Evolutionary conservation across 106 monocot genomes (phyloP).

Genomic region (Dactylorhiza incarnata): DNA sequence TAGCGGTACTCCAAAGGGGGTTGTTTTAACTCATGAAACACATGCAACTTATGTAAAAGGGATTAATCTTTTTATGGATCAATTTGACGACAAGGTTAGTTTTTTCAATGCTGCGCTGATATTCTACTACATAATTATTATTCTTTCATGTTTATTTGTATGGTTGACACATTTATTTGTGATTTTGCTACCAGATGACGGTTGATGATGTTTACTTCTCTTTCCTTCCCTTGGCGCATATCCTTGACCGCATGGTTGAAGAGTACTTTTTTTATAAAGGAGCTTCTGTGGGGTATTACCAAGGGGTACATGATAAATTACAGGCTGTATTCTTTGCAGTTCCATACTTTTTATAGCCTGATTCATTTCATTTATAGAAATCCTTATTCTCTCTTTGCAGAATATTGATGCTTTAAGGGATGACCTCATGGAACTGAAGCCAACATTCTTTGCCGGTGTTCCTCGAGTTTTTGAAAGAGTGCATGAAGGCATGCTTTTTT

Average conservation of each 20-base stretch:
- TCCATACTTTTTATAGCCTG: not conserved
- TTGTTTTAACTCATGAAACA: constrained; percentile 72
- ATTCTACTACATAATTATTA: not conserved
- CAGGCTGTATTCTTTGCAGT: not conserved
- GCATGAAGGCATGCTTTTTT: constrained; percentile 49
- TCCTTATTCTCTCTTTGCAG: constrained; percentile 17
- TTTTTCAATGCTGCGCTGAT: not conserved
- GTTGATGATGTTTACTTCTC: constrained; percentile 80
- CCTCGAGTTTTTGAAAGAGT: constrained; percentile 93
- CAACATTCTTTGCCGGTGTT: constrained; percentile 81
- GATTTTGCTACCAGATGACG: constrained; percentile 57
- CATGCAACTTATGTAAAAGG: constrained; percentile 55
- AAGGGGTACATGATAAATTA: constrained; percentile 49
- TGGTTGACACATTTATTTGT: not conserved
- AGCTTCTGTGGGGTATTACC: constrained; percentile 89
- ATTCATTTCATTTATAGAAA: not conserved
- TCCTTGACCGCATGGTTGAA: constrained; percentile 85
- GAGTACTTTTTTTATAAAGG: constrained; percentile 91
- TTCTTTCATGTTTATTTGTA: not conserved
- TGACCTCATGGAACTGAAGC: constrained; percentile 85
- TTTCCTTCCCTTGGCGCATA: constrained; percentile 92
- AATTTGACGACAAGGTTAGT: constrained; percentile 82
- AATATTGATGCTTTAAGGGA: constrained; percentile 79
- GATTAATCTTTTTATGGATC: constrained; percentile 58
- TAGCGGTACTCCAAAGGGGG: constrained; percentile 83